These are phyloP conservation scores for Cutaneotrichosporon sp. DNA, from an alignment of 1,284 basidiomycete genomes.

Conservation along the genomic window DNA sequence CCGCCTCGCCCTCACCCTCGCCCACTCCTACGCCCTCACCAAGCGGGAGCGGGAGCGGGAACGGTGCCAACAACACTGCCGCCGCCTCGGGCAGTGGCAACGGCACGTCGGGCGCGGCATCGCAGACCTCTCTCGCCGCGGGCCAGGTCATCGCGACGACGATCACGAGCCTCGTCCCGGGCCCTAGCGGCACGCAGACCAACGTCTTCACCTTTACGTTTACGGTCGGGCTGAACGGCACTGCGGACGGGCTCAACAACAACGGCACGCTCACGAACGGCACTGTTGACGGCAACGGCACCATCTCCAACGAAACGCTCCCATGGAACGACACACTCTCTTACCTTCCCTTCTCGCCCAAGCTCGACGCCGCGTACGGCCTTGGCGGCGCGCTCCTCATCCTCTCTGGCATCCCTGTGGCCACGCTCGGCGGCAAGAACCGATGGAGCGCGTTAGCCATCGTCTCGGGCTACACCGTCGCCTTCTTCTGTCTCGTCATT, in stretches of 20 bases:
- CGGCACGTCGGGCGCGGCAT: constrained; percentile 10
- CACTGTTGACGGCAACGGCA: constrained; percentile 22
- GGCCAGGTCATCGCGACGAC: constrained; percentile 28
- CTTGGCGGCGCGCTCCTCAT: constrained; percentile 86
- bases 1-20: background rate
- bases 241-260: constrained; percentile 2
- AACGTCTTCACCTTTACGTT: constrained; percentile 45
- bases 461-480: constrained; percentile 83
- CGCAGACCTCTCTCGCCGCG: constrained; percentile 7
- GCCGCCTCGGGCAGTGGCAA: background rate
- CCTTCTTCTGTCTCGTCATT: constrained; percentile 81
- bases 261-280: constrained; percentile 17
- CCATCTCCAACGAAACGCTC: constrained; percentile 27
- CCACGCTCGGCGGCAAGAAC: constrained; percentile 90
- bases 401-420: constrained; percentile 81
- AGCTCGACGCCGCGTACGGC: constrained; percentile 83
- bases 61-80: constrained; percentile 8
- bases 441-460: constrained; percentile 94
- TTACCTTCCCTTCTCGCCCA: constrained; percentile 61
- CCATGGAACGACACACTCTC: constrained; percentile 46
- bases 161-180: constrained; percentile 38
- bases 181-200: constrained; percentile 26
- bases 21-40: background rate
- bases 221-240: constrained; percentile 18
- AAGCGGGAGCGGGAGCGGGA: background rate